Evolutionary conservation across 2,329 filamentous ascomycete species (phyloP).

Genomic region (Cladosporium cucumerinum): DNA sequence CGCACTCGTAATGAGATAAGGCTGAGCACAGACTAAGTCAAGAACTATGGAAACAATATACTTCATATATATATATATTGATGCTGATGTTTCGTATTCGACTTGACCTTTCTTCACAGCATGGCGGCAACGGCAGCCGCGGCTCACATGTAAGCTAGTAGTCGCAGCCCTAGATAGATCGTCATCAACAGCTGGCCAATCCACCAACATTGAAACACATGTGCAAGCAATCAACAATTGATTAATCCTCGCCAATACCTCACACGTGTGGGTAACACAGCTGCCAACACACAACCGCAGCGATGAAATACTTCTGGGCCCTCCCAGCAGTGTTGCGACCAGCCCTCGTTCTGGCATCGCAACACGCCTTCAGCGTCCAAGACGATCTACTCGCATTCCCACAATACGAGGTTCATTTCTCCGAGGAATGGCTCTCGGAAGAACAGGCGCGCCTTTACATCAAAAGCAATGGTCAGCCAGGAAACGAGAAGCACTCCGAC

Average conservation of each 20-base stretch:
- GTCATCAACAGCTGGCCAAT: constrained; percentile 16
- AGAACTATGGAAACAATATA: background rate
- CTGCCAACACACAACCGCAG: background rate
- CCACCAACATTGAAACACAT: background rate
- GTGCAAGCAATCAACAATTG: background rate
- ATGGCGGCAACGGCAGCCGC: background rate
- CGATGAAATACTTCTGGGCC: constrained; percentile 49
- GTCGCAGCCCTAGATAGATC: constrained; percentile 9
- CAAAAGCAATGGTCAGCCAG: constrained; percentile 21
- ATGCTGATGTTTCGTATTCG: no score
- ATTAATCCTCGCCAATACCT: background rate
- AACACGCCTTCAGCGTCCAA: constrained; percentile 74
- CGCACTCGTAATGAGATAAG: no score
- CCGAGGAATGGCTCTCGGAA: constrained; percentile 66
- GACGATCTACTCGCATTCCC: constrained; percentile 85
- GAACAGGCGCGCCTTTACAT: constrained; percentile 64
- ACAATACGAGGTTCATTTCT: constrained; percentile 78
- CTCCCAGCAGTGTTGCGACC: constrained; percentile 47
- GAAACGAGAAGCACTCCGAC: background rate
- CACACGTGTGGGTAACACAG: background rate
- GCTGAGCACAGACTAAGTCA: no score
- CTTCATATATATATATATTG: no score
- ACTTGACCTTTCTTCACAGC: no score
- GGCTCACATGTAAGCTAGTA: background rate
- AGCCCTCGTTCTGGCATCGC: constrained; percentile 42